Base-by-base conservation (phyloP, 2,329 filamentous ascomycete species). In the Chaetothyriales sp. region DNA sequence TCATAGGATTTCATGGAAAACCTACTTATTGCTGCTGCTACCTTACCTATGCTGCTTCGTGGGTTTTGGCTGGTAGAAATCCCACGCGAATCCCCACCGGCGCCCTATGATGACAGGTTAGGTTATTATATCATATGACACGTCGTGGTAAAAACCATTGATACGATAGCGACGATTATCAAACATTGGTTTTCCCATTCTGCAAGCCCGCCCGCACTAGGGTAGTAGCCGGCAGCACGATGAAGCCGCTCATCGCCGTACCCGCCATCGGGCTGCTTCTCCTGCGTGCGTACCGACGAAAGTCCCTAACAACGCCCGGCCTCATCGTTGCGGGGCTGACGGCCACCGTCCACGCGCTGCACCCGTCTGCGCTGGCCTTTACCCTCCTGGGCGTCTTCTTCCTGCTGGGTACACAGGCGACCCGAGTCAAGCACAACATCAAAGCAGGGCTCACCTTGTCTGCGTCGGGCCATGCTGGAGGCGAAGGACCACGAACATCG, bases 331-430 rank as follows among this genome's bases (percentile, higher is more conserved):
- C 90, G 2, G 73, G 75, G 4, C 62, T 84, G 44, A 94, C 89
- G 3, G 89, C 88, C 3, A 67, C 77, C 46, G 79, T 85, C 9
- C 92, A 98, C 67, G 88, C 89, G 15, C 70, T 89, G n/a, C 89
- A 97, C 67, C 90, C 90, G 2, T 95, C 88, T 83, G 86, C 86
- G 54, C 73, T 89, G n/a, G 89, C 88, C n/a, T 94, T 95, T 69
- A 78, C 78, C 25, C 75, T 95, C 9, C 75, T 97, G 1, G 77
- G 78, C 48, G 78, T 89, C 37, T 97, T 97, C 72, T 97, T 95
- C 68, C 71, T 94, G 2, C 81, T 85, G 4, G 92, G 89, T 1
- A 94, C 85, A 1, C 74, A 81, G 49, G 89, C 83, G 0, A 95
- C 90, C 0, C 89, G 90, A 72, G 86, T 88, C 51, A 95, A 97